These are phyloP conservation scores for Hymenoscyphus fraxineus DNA, from an alignment of 2,329 filamentous ascomycete genomes.

Conservation along the genomic window DNA sequence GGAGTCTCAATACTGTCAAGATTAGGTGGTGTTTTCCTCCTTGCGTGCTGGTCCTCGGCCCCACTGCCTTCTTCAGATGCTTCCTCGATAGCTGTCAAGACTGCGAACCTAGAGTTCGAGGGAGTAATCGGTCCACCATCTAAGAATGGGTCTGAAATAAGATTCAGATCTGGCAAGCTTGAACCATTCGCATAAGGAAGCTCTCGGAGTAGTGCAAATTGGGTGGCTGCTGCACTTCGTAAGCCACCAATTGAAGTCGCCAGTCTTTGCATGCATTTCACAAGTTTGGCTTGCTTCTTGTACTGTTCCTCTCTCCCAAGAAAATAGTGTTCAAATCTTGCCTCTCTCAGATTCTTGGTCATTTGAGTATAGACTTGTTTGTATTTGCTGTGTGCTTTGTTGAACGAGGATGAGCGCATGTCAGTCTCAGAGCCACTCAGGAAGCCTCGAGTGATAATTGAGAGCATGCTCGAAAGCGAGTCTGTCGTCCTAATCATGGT, in stretches of 20 bases:
- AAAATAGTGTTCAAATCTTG: constrained; percentile 84
- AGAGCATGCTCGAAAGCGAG: constrained; percentile 75
- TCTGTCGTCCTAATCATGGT: constrained; percentile 72
- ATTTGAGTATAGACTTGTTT: constrained; percentile 65
- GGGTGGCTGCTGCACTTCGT: constrained; percentile 81
- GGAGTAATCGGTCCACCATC: constrained; percentile 20
- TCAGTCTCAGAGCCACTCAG: constrained; percentile 79
- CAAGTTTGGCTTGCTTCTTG: constrained; percentile 71
- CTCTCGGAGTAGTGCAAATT: constrained; percentile 79
- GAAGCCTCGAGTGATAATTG: constrained; percentile 78
- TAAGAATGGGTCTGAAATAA: constrained; percentile 13
- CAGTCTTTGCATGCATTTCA: constrained; percentile 79
- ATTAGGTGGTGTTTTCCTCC: constrained; percentile 20
- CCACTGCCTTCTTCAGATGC: constrained; percentile 53
- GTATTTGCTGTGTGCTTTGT: constrained; percentile 59
- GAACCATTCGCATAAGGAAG: constrained; percentile 23
- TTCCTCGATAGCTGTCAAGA: constrained; percentile 61
- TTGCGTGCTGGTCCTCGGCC: constrained; percentile 38
- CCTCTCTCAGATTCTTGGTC: constrained; percentile 74
- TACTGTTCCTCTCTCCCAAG: constrained; percentile 77
- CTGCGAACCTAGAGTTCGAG: constrained; percentile 42
- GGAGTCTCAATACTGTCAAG: neutral
- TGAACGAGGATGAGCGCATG: constrained; percentile 62
- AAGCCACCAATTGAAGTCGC: constrained; percentile 88
- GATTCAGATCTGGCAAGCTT: constrained; percentile 19